phyloP scores from a whole-genome alignment of 305 asterid species.

The Fraxinus ornus region DNA sequence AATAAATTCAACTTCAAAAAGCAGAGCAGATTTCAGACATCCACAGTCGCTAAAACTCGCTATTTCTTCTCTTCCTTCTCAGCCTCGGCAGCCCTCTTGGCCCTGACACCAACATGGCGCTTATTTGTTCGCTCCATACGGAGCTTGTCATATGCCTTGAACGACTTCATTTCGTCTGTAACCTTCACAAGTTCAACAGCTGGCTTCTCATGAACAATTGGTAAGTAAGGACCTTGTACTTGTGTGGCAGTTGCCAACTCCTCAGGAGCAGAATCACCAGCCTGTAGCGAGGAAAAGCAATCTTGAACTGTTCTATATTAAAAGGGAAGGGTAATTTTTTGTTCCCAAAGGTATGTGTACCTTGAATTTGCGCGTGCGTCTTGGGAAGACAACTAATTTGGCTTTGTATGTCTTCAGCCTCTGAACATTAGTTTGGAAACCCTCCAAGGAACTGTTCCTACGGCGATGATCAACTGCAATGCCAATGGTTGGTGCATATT shows the following conservation, averaged over 20 bases:
- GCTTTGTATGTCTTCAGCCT: constrained; percentile 74
- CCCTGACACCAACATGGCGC: constrained; percentile 70
- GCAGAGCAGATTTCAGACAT: constrained; percentile 8
- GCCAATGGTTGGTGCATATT: constrained; percentile 69
- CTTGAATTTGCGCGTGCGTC: constrained; percentile 54
- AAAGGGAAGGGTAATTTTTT: background rate
- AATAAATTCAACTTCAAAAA: constrained; percentile 14
- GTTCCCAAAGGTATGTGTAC: constrained; percentile 25
- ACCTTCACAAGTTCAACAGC: constrained; percentile 72
- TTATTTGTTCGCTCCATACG: constrained; percentile 65
- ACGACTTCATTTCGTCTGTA: constrained; percentile 65
- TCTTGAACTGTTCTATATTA: background rate
- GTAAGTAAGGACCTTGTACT: constrained; percentile 69
- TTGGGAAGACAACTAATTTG: constrained; percentile 76
- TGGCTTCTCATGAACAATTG: constrained; percentile 64
- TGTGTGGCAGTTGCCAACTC: constrained; percentile 82
- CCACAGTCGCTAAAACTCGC: constrained; percentile 4
- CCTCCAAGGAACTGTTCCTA: constrained; percentile 62
- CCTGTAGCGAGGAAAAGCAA: constrained; percentile 26
- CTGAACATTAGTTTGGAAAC: constrained; percentile 62
- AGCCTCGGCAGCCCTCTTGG: constrained; percentile 89
- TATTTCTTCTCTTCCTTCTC: constrained; percentile 91
- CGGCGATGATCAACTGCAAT: constrained; percentile 72
- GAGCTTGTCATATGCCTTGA: constrained; percentile 79
- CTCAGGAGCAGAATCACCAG: constrained; percentile 82